Evolutionary conservation across 2,329 filamentous ascomycete genomes (phyloP), one percentile per base, ranked within the genome.

Genomic region (Lasiodiplodia hormozganensis): DNA sequence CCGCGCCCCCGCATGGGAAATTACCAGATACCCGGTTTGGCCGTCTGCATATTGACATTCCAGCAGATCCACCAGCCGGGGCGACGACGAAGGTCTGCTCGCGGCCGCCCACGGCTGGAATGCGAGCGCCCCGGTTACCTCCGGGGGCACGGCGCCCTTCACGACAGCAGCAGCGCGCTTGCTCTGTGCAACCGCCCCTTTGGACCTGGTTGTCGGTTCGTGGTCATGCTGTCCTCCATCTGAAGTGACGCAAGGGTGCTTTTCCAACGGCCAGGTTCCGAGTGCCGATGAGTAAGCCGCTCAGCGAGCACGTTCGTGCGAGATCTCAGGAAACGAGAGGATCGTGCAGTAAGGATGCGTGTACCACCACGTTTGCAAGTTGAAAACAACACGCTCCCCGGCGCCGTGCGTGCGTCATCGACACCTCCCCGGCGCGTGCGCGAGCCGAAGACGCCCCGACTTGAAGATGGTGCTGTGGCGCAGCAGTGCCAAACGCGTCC

Each of bases 1-100:
- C 23, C 47, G 38, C 21, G 38, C 64, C 34, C 21, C 51, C 31
- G 64, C 52, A 57, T 56, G 53, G 65, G 65, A 67, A 60, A 67
- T 67, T 67, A 67, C 65, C 65, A 60, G 65, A 67, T 67, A 67
- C 65, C 65, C 53, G 65, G 65, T 67, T 67, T 60, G 65, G 65
- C 65, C 54, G 43, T 52, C 54, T 60, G 65, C 65, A 67, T 67
- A 66, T 57, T 66, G 64, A 66, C 64, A 66, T 66, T 66, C 64
- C 64, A 66, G 64, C 64, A 66, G 64, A 66, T 66, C 51, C 49
- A 56, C 25, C 64, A 47, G 64, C 64, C 53, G 52, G 64, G 52
- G 40, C 36, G 58, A 49, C 56, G 21, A 49, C 58, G 58, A 62
- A 31, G 58, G 25, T 62, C 40, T 62, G 58, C 58, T 36, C 25